Conservation (phyloP, 495 filamentous ascomycete species). For the Achaetomiella virescens region DNA sequence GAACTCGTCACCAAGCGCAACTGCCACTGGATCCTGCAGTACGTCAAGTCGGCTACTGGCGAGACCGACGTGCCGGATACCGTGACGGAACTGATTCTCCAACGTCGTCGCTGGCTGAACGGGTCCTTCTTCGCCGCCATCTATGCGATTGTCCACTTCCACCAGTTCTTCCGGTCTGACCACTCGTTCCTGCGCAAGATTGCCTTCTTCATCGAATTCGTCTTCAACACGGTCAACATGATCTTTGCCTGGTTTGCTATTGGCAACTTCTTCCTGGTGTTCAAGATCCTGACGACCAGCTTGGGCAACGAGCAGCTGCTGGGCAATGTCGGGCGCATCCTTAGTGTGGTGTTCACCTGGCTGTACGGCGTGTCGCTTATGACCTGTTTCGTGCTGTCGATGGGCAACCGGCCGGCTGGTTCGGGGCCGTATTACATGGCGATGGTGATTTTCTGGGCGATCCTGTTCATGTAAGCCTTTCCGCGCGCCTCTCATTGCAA, state of each 20-base stretch:
- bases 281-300: constrained; percentile 90
- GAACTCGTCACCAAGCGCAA: constrained; percentile 97
- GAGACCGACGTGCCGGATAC: constrained; percentile 97
- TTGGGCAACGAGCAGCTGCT: constrained; percentile 62
- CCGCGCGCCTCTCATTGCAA: not conserved
- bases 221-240: constrained; percentile 93
- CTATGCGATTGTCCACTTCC: constrained; percentile 90
- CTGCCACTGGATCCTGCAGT: constrained; percentile 93
- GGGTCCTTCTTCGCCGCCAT: constrained; percentile 97
- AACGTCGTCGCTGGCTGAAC: constrained; percentile 96
- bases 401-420: constrained; percentile 95
- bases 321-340: constrained; percentile 64
- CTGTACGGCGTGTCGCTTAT: constrained; percentile 86
- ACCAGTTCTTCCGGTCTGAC: constrained; percentile 86
- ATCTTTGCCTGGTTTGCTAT: constrained; percentile 99
- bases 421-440: constrained; percentile 91
- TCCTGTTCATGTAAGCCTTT: constrained; percentile 77
- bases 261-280: constrained; percentile 99
- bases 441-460: constrained; percentile 94
- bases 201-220: constrained; percentile 84
- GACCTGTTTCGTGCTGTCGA: constrained; percentile 88
- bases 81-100: constrained; percentile 92
- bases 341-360: constrained; percentile 94
- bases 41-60: constrained; percentile 92
- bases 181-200: constrained; percentile 84